These are phyloP conservation scores for Karstenula rhodostoma DNA, from an alignment of 2,329 filamentous ascomycete species.

Conservation along the genomic window DNA sequence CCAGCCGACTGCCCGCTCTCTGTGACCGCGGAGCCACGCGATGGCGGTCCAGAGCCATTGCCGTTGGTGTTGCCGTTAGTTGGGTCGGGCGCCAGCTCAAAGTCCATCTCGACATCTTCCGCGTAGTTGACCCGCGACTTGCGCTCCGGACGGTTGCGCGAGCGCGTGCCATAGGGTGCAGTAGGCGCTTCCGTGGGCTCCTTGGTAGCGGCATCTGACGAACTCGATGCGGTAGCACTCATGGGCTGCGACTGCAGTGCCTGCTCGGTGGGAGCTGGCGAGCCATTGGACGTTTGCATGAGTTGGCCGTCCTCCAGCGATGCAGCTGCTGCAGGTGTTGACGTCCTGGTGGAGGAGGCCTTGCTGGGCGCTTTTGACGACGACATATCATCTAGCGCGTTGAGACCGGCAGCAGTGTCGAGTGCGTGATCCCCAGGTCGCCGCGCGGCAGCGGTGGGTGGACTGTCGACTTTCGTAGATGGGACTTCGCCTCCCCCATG, in stretches of 20 bases:
- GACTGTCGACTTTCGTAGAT: slow-evolving; percentile 41
- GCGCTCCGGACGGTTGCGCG: slow-evolving; percentile 79
- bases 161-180: slow-evolving; percentile 89
- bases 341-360: slow-evolving; percentile 46
- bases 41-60: slow-evolving; percentile 55
- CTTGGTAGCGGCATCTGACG: slow-evolving; percentile 44
- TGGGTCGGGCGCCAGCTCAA: slow-evolving; percentile 70
- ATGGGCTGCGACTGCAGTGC: slow-evolving; percentile 41
- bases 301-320: slow-evolving; percentile 34
- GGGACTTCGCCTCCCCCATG: slow-evolving; percentile 47
- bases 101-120: slow-evolving; percentile 91
- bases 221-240: slow-evolving; percentile 34
- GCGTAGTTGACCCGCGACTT: slow-evolving; percentile 90
- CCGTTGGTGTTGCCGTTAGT: slow-evolving; percentile 70
- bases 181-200: slow-evolving; percentile 50
- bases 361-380: slow-evolving; percentile 44
- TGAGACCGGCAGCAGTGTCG: slow-evolving; percentile 30
- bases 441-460: slow-evolving; percentile 37
- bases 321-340: slow-evolving; percentile 41
- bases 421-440: slow-evolving; percentile 41
- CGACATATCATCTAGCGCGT: slow-evolving; percentile 36
- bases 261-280: slow-evolving; percentile 36
- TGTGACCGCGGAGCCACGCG: slow-evolving; percentile 44
- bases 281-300: slow-evolving; percentile 36
- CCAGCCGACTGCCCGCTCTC: slow-evolving; percentile 43